Conservation (phyloP, 1,139 yeast species). For the Pichia sp. region DNA sequence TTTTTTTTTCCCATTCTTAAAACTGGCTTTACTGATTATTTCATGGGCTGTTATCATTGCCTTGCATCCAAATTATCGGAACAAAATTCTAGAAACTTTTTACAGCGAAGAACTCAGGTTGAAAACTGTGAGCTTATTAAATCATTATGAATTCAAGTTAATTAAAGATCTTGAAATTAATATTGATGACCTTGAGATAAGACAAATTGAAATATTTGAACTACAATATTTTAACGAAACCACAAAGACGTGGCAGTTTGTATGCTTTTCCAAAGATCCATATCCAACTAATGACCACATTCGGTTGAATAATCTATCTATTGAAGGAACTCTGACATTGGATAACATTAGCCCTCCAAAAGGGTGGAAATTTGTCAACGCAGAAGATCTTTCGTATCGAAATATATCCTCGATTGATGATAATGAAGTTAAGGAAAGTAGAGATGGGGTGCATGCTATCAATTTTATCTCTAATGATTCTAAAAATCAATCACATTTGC, state of each 20-base stretch:
- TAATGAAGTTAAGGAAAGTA: neutral
- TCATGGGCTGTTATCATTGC: slow-evolving; percentile 46
- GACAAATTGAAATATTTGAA: slow-evolving; percentile 62
- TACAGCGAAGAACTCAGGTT: slow-evolving; percentile 58
- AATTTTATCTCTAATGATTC: neutral
- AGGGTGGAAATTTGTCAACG: slow-evolving; percentile 43
- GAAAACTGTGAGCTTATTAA: slow-evolving; percentile 36
- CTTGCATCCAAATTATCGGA: slow-evolving; percentile 50
- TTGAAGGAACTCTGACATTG: slow-evolving; percentile 27
- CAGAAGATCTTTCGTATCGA: slow-evolving; percentile 8
- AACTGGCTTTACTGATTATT: slow-evolving; percentile 28
- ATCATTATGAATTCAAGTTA: slow-evolving; percentile 35
- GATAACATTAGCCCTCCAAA: slow-evolving; percentile 43
- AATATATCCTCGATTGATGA: neutral
- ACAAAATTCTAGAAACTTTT: slow-evolving; percentile 34
- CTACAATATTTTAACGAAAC: slow-evolving; percentile 47
- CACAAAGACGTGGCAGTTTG: slow-evolving; percentile 48
- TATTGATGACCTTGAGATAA: slow-evolving; percentile 24
- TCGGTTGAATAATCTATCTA: slow-evolving; percentile 26
- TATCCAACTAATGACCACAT: slow-evolving; percentile 37
- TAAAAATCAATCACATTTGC: neutral
- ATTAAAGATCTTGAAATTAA: slow-evolving; percentile 29
- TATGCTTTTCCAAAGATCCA: slow-evolving; percentile 49
- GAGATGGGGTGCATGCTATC: neutral
- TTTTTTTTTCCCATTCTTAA: slow-evolving; percentile 33